These are phyloP conservation scores for Phalaenopsis hybrid DNA, from an alignment of 116 monocot species.

Conservation along the genomic window DNA sequence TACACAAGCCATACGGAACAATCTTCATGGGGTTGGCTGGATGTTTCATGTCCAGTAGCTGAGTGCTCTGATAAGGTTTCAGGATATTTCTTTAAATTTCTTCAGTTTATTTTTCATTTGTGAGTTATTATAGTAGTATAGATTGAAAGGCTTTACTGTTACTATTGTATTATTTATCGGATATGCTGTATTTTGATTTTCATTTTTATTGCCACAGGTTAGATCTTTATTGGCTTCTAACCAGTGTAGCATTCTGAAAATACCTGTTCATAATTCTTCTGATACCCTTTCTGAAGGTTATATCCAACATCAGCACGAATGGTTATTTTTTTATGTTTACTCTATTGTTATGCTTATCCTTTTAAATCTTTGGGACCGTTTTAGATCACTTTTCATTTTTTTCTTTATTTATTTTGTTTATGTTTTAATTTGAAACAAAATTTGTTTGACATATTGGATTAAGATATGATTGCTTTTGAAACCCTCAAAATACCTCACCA, in stretches of 20 bases:
- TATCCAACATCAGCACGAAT: not conserved
- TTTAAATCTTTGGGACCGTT: not conserved
- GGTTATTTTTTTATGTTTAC: not conserved
- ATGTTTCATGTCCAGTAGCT: constrained; percentile 53
- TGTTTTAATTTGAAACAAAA: no score
- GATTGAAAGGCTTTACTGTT: not conserved
- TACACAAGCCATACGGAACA: constrained; percentile 16
- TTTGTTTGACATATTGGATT: no score
- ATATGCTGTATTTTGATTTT: not conserved
- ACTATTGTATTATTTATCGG: not conserved
- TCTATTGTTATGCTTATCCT: not conserved
- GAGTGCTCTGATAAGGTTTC: constrained; percentile 63
- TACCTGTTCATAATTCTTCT: constrained; percentile 55
- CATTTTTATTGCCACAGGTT: constrained; percentile 41
- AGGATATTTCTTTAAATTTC: not conserved
- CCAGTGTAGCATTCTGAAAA: constrained; percentile 62
- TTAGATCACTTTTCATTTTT: no score
- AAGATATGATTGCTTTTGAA: no score
- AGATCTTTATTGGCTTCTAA: constrained; percentile 52
- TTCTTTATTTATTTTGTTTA: no score
- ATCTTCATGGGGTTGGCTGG: constrained; percentile 57
- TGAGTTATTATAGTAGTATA: not conserved
- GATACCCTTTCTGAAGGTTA: constrained; percentile 64
- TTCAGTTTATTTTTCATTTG: not conserved
- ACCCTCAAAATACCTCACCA: no score